Evolutionary conservation across 2,329 filamentous ascomycete genomes (phyloP).

Genomic region (Aureobasidium sp.): DNA sequence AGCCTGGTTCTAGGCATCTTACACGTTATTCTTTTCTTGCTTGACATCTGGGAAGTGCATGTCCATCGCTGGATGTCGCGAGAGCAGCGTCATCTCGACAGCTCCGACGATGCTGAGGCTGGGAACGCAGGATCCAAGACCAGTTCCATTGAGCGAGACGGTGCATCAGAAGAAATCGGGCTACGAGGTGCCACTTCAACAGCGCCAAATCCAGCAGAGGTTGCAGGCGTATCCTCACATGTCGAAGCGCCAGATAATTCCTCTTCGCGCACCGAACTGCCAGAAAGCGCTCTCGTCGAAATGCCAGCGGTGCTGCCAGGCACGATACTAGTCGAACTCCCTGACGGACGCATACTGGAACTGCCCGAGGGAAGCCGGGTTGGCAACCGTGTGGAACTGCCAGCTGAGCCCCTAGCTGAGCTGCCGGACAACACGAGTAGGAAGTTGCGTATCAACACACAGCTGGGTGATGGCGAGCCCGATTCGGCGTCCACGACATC

Average conservation of each 20-base stretch:
- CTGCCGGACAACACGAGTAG: neutral
- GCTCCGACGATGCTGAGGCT: neutral
- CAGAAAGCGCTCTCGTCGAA: neutral
- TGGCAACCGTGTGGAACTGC: neutral
- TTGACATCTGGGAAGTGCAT: neutral
- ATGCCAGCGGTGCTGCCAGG: neutral
- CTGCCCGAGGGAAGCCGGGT: neutral
- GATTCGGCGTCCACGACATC: neutral
- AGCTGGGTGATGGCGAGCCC: neutral
- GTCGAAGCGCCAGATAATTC: neutral
- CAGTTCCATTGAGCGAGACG: neutral
- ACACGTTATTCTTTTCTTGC: neutral
- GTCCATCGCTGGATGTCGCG: neutral
- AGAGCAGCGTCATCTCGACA: neutral
- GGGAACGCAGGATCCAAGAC: neutral
- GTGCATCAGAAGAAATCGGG: neutral
- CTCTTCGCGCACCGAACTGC: neutral
- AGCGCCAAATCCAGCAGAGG: neutral
- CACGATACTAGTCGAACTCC: neutral
- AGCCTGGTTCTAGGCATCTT: neutral
- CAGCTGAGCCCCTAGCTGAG: neutral
- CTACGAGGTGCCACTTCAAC: neutral
- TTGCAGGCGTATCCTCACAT: neutral
- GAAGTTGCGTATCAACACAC: neutral
- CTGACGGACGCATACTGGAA: conserved; percentile 2